Percentiles rank a stretch among this genome's conserved stretches.
These are phyloP conservation scores for Elongisporangium anandrum DNA, from an alignment of 352 stramenopile species.

Conservation along the genomic window DNA sequence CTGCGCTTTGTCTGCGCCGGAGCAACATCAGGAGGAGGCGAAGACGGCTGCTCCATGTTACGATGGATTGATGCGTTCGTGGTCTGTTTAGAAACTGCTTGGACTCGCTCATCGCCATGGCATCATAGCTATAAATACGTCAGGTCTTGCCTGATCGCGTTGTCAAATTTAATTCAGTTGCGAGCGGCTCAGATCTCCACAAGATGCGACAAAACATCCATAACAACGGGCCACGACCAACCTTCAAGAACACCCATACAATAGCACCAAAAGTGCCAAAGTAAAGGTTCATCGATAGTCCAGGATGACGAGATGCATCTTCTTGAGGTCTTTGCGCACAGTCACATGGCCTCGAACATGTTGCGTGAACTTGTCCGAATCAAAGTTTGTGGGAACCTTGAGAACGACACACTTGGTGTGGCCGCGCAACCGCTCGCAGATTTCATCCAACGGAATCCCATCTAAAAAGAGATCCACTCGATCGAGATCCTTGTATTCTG, in stretches of 20 bases:
- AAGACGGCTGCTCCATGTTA: neutral
- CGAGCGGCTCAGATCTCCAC: neutral
- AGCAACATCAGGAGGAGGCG: neutral
- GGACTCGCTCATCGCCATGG: no score
- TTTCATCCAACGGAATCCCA: conserved; percentile 50
- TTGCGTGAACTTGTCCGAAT: conserved; percentile 62
- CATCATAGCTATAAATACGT: neutral
- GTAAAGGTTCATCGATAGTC: conserved; percentile 29
- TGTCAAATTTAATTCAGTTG: neutral
- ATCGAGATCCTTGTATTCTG: conserved; percentile 72
- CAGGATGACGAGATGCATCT: conserved; percentile 74
- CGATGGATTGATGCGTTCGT: neutral
- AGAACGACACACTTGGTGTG: conserved; percentile 58
- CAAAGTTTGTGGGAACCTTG: conserved; percentile 83
- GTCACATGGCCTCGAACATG: conserved; percentile 50
- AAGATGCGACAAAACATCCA: no score
- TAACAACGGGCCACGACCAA: no score
- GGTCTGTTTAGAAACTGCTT: no score
- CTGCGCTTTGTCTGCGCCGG: neutral
- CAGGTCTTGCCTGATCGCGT: neutral
- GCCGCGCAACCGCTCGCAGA: conserved; percentile 46
- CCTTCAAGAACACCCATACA: neutral
- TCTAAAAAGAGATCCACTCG: conserved; percentile 72
- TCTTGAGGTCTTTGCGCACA: conserved; percentile 65
- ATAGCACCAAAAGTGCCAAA: neutral